Base-by-base conservation (phyloP, 108 stramenopile species). In the Conticribra weissflogii region DNA sequence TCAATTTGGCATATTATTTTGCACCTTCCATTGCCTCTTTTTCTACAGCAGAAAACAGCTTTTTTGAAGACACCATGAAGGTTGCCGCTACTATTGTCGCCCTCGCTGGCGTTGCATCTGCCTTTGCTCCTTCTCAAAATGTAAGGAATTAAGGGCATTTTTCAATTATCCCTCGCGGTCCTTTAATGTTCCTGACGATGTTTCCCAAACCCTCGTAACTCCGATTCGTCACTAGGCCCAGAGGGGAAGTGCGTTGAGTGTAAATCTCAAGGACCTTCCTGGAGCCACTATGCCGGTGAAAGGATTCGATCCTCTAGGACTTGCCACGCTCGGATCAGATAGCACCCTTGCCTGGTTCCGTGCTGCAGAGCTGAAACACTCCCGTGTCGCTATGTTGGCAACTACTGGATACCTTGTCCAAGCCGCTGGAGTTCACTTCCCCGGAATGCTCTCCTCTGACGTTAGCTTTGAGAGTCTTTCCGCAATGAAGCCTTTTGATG, bases 341-440 rank as follows among this genome's bases (percentile, higher is more conserved):
- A 77, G 68, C 53, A 89, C 86, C 51, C 81, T 91, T 71, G 86
- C 85, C 59, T 89, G 86, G 85, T 93, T 88, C 89, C 92, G 92
- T 72, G 89, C 89, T 52, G 86, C 89, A 34, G 93, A 94, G 81
- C 86, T 94, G 36, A 94, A 94, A 81, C 89, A 94, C 81, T 83
- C 86, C 1, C 93, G 93, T 82, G 81, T 90, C 56, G 86, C 90
- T 68, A 91, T 91, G 93, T 83, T 91, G 49, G 92, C 92, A 44
- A 83, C 87, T 17, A 72, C 85, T 36, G 89, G 87, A 21, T 84
- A 86, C 68, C 71, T 88, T 65, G 76, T 86, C 27, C 83, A 86
- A 27, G 74, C 54, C 2, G 75, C 75, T 45, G 73, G 71, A 28
- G 16, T 66, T 44, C 57, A 63, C 51, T 77, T 81, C 59, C 71